Percentiles rank a stretch among this genome's conserved stretches.
These are phyloP conservation scores for Lentinula aciculospora DNA, from an alignment of 768 basidiomycete genomes.

Conservation along the genomic window DNA sequence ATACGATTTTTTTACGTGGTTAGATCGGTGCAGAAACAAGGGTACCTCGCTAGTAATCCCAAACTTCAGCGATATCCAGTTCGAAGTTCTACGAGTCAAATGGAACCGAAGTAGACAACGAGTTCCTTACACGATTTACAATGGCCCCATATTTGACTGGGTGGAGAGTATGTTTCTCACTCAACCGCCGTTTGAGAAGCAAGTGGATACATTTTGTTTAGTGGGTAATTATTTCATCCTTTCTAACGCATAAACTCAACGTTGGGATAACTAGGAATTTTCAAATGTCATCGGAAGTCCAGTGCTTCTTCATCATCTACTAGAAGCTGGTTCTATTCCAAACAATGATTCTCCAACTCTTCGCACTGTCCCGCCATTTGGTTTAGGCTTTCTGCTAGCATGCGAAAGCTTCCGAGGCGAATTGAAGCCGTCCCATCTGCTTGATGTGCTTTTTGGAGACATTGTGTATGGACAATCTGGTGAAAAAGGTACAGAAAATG, in stretches of 20 bases:
- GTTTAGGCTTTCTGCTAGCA: not conserved
- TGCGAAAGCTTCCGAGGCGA: not conserved
- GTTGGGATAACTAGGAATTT: not conserved
- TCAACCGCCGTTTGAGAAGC: not conserved
- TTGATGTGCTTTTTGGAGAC: not conserved
- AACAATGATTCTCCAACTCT: no score
- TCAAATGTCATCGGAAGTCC: not conserved
- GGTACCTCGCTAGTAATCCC: no score
- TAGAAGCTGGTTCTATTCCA: no score
- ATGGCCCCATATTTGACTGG: not conserved
- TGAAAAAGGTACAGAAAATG: not conserved
- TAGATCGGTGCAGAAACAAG: not conserved
- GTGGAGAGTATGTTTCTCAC: not conserved
- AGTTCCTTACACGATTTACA: not conserved
- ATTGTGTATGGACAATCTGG: not conserved
- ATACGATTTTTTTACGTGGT: not conserved
- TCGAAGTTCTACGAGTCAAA: conserved; percentile 1
- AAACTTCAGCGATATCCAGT: not conserved
- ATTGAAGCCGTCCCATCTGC: not conserved
- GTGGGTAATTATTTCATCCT: not conserved
- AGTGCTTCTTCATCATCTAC: not conserved
- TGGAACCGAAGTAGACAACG: not conserved
- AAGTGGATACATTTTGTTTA: not conserved
- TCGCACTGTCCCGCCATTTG: not conserved
- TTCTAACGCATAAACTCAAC: not conserved